Evolutionary conservation across 805 yeast species (phyloP).

Genomic region (Suhomyces vadensis): DNA sequence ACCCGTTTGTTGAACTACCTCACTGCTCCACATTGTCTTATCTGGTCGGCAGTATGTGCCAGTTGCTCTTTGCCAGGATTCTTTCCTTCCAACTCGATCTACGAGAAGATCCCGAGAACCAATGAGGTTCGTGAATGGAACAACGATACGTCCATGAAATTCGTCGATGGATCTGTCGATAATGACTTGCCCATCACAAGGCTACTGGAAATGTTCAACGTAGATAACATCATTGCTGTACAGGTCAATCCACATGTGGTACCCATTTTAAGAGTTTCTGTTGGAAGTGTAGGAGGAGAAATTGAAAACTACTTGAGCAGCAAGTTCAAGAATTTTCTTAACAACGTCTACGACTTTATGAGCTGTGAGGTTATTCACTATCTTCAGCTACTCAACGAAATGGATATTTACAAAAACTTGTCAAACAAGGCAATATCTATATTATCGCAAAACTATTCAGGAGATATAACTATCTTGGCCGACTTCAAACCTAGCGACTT

Average conservation of each 20-base stretch:
- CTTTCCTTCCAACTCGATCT: constrained; percentile 81
- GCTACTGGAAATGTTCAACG: constrained; percentile 94
- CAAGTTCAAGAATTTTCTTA: constrained; percentile 51
- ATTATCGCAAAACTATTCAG: constrained; percentile 83
- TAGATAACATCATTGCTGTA: constrained; percentile 94
- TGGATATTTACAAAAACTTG: constrained; percentile 73
- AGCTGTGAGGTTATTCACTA: constrained; percentile 77
- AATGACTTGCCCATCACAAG: constrained; percentile 90
- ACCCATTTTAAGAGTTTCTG: constrained; percentile 73
- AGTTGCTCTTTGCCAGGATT: constrained; percentile 93
- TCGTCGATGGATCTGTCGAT: constrained; percentile 95
- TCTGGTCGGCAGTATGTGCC: constrained; percentile 90
- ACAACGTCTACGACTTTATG: constrained; percentile 56
- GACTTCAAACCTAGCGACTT: constrained; percentile 62
- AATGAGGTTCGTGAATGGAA: constrained; percentile 81
- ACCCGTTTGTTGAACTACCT: constrained; percentile 78
- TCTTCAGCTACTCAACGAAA: constrained; percentile 68
- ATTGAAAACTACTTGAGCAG: constrained; percentile 62
- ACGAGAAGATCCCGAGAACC: constrained; percentile 77
- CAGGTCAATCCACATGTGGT: constrained; percentile 97
- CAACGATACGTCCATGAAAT: constrained; percentile 67
- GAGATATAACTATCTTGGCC: constrained; percentile 92
- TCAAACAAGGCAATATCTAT: constrained; percentile 75
- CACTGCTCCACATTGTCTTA: constrained; percentile 77
- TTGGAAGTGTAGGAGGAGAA: constrained; percentile 69